Evolutionary conservation across 352 stramenopile species (phyloP).

Genomic region (Phytophthora capsici): DNA sequence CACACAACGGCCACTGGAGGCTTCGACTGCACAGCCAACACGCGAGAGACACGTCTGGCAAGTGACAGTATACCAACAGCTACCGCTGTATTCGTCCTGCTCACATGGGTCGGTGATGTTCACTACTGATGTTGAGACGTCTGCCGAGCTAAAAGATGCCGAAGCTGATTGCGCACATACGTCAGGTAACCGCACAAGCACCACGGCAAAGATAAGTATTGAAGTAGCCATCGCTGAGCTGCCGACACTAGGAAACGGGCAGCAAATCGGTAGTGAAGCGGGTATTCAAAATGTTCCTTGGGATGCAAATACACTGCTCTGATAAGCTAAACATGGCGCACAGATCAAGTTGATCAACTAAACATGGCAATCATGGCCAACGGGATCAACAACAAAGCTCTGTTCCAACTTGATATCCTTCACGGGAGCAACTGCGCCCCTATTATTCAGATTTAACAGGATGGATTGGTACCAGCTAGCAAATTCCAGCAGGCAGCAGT

Average conservation of each 20-base stretch:
- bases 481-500: slow-evolving; percentile 8
- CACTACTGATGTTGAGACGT: background rate
- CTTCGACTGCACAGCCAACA: slow-evolving; percentile 19
- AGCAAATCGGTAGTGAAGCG: slow-evolving; percentile 22
- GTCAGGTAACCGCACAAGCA: slow-evolving; percentile 13
- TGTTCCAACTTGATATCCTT: no score
- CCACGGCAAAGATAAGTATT: slow-evolving; percentile 8
- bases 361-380: slow-evolving; percentile 4
- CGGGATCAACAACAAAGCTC: background rate
- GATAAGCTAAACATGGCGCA: slow-evolving; percentile 18
- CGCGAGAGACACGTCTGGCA: slow-evolving; percentile 26
- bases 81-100: slow-evolving; percentile 24
- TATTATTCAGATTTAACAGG: background rate
- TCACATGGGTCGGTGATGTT: slow-evolving; percentile 22
- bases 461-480: slow-evolving; percentile 12
- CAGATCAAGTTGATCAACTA: background rate
- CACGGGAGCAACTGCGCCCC: no score
- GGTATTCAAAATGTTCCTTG: slow-evolving; percentile 2
- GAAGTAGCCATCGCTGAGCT: slow-evolving; percentile 19
- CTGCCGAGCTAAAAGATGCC: slow-evolving; percentile 13
- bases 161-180: slow-evolving; percentile 21
- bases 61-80: slow-evolving; percentile 30
- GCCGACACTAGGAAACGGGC: slow-evolving; percentile 23
- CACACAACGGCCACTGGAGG: slow-evolving; percentile 21
- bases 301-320: slow-evolving; percentile 13